Evolutionary conservation across 148 eudicot genomes (phyloP).

Genomic region (Euryodendron excelsum): DNA sequence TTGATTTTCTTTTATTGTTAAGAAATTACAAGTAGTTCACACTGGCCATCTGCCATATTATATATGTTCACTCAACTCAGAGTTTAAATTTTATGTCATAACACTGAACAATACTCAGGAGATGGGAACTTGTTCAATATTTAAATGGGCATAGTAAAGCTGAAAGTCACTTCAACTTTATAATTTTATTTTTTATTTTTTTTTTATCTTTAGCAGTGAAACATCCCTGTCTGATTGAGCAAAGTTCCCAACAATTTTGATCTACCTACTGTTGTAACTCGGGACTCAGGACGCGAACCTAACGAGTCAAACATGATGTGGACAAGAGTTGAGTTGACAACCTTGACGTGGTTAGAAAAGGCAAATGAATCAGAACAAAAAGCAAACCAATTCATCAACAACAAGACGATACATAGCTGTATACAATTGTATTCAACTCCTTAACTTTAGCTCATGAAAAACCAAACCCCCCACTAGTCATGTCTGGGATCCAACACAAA

Average conservation of each 20-base stretch:
- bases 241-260: not conserved
- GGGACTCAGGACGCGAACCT: not conserved
- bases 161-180: too few relatives aligned
- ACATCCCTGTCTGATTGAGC: not conserved
- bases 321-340: constrained; percentile 17
- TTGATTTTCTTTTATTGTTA: too few relatives aligned
- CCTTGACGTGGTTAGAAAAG: constrained; percentile 31
- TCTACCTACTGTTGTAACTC: not conserved
- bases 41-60: too few relatives aligned
- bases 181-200: not conserved
- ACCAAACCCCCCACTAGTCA: constrained; percentile 33
- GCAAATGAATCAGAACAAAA: constrained; percentile 29
- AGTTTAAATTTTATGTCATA: too few relatives aligned
- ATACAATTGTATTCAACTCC: constrained; percentile 16
- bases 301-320: constrained; percentile 11
- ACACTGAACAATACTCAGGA: too few relatives aligned
- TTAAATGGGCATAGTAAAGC: too few relatives aligned
- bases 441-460: constrained; percentile 19
- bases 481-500: constrained; percentile 30
- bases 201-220: not conserved
- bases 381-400: constrained; percentile 10
- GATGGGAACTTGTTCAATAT: too few relatives aligned
- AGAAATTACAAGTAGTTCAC: too few relatives aligned
- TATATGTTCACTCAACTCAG: too few relatives aligned
- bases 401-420: constrained; percentile 19